Evolutionary conservation across 805 yeast species (phyloP).

Genomic region (Saturnispora hagleri): DNA sequence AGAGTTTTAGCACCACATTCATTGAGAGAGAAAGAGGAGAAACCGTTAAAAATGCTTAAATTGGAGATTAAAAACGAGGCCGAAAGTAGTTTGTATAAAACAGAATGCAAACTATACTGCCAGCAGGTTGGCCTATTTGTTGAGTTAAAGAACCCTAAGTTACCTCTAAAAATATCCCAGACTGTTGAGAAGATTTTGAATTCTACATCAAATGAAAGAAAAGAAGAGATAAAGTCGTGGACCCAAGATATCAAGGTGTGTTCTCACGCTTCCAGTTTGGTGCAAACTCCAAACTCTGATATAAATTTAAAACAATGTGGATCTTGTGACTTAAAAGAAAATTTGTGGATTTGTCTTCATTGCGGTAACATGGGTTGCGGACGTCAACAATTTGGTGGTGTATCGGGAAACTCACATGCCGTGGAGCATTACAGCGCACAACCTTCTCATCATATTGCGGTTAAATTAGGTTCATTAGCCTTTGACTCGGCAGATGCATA

Average conservation of each 20-base stretch:
- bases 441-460: slow-evolving; percentile 69
- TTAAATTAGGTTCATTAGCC: slow-evolving; percentile 83
- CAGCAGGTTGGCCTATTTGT: slow-evolving; percentile 23
- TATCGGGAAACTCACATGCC: slow-evolving; percentile 92
- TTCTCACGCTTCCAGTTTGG: slow-evolving; percentile 55
- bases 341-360: slow-evolving; percentile 84
- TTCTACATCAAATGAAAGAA: slow-evolving; percentile 49
- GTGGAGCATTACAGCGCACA: slow-evolving; percentile 50
- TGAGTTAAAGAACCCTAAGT: slow-evolving; percentile 23
- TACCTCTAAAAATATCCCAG: slow-evolving; percentile 24
- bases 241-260: slow-evolving; percentile 80
- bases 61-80: slow-evolving; percentile 55
- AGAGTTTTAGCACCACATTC: slow-evolving; percentile 39
- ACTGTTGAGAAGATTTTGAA: slow-evolving; percentile 38
- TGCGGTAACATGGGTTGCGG: slow-evolving; percentile 97
- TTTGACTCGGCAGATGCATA: slow-evolving; percentile 75
- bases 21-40: slow-evolving; percentile 22
- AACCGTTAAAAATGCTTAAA: slow-evolving; percentile 44
- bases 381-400: slow-evolving; percentile 85
- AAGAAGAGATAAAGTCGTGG: slow-evolving; percentile 82
- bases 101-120: slow-evolving; percentile 33
- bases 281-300: slow-evolving; percentile 27
- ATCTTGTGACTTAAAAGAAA: slow-evolving; percentile 57
- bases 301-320: slow-evolving; percentile 38
- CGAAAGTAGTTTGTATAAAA: slow-evolving; percentile 56